These are phyloP conservation scores for Erodium trifolium DNA, from an alignment of 441 rosid species.

Conservation along the genomic window DNA sequence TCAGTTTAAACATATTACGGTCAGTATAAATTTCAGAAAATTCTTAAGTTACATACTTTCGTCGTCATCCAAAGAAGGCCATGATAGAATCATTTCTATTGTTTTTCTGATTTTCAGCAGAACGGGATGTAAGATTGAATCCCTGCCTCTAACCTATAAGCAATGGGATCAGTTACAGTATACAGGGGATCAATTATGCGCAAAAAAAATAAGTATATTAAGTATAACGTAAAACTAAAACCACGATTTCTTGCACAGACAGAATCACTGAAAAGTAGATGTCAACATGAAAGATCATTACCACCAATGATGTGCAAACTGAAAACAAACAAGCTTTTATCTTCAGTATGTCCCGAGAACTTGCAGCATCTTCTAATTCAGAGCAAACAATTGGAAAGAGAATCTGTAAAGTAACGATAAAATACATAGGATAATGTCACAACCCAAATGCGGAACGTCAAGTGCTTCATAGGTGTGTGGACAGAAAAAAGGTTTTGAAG, in stretches of 20 bases:
- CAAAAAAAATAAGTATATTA: neutral
- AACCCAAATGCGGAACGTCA: neutral
- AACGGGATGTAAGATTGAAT: slow-evolving; percentile 40
- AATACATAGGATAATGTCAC: slow-evolving; percentile 3
- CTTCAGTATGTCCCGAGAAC: slow-evolving; percentile 39
- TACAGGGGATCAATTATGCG: slow-evolving; percentile 14
- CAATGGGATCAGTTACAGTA: slow-evolving; percentile 22
- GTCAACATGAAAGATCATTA: slow-evolving; percentile 25
- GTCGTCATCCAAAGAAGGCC: slow-evolving; percentile 67
- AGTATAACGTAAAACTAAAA: slow-evolving; percentile 9
- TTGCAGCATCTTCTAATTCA: slow-evolving; percentile 43
- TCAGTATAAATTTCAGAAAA: slow-evolving; percentile 17
- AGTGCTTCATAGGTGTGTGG: neutral
- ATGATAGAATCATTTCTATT: slow-evolving; percentile 46
- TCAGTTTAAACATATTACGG: slow-evolving; percentile 8
- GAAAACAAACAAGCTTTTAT: slow-evolving; percentile 80
- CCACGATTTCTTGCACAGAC: slow-evolving; percentile 6
- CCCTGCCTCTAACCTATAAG: slow-evolving; percentile 54
- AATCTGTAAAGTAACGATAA: slow-evolving; percentile 41
- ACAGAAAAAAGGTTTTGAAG: slow-evolving; percentile 1
- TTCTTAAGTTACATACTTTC: slow-evolving; percentile 42
- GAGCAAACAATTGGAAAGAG: slow-evolving; percentile 51
- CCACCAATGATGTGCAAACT: slow-evolving; percentile 77
- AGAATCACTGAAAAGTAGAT: neutral
- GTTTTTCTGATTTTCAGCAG: slow-evolving; percentile 45